Evolutionary conservation across 768 basidiomycete species (phyloP), one percentile per base, ranked within the genome.

Genomic region (Termitomyces sp.): DNA sequence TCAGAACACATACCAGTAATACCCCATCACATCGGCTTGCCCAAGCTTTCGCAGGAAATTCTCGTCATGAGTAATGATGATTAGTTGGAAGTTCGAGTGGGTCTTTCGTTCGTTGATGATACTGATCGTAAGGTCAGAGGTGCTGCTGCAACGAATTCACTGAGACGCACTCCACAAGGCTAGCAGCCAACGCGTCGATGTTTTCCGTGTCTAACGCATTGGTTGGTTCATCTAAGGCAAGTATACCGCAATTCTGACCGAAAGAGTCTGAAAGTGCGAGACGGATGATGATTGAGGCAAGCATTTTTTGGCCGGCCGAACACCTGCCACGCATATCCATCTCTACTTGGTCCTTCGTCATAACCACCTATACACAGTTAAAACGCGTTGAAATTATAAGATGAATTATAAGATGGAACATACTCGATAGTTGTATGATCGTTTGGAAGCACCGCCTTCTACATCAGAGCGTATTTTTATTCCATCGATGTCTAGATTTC

Each of bases 281-380:
- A 6, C 97, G 87, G 67, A 99, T 98, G 73, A 98, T 93, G 72
- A 98, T 98, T 22, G 93, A 95, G 10, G 96, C 97, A 58, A 99
- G 77, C 83, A 98, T 98, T 76, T 99, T 99, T 74, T 99, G 97
- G 0, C 97, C 97, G 1, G 97, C 97, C 16, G 92, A 95, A 74
- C 97, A 99, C 62, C 97, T 86, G 26, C 97, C 97, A 56, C 97
- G 87, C 97, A 99, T 99, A 73, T 98, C 97, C 91, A 99, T 95
- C 73, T 98, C 96, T 7, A 98, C 95, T 67, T 95, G 91, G 70
- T 98, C 95, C 76, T 99, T 99, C 53, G 90, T 93, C 96, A 99
- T 98, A 63, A 98, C 96, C 58, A 98, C 94, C 94, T 96, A 70
- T 55, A 56, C 32, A 37, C 27, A 62, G 40, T 62, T 27, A 65